phyloP scores from a whole-genome alignment of 2,329 filamentous ascomycete species.

The Cordyceps cicadae region DNA sequence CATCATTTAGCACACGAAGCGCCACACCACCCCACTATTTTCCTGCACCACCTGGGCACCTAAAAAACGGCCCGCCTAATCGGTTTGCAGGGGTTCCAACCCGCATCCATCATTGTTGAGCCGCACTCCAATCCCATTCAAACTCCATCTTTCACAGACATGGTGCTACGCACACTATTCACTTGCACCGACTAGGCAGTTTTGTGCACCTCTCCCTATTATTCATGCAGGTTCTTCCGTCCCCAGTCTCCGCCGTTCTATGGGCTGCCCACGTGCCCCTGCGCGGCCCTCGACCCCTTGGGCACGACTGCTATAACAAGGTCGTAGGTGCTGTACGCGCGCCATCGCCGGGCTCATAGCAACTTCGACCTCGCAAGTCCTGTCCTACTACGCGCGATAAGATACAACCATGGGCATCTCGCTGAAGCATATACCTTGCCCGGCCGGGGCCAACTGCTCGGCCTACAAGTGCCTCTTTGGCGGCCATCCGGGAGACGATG shows the following conservation, averaged over 20 bases:
- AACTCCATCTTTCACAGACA: background rate
- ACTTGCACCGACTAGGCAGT: background rate
- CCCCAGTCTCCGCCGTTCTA: background rate
- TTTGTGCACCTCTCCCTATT: background rate
- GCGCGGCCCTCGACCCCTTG: background rate
- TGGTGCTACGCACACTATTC: constrained; percentile 1
- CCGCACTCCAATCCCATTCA: background rate
- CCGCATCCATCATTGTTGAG: background rate
- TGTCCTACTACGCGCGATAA: background rate
- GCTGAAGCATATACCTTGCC: constrained; percentile 43
- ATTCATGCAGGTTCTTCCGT: background rate
- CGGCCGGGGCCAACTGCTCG: constrained; percentile 38
- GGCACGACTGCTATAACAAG: background rate
- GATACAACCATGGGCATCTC: constrained; percentile 25
- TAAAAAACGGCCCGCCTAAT: background rate
- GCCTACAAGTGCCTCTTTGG: constrained; percentile 45
- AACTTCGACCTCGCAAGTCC: background rate
- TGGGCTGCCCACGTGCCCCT: background rate
- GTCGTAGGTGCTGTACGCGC: background rate
- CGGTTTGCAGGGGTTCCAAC: constrained; percentile 1
- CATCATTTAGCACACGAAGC: background rate
- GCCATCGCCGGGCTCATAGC: background rate
- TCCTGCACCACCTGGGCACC: too few species aligned
- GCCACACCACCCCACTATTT: background rate
- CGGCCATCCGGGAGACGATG: constrained; percentile 26